A percentile compares a stretch with the other conserved stretches of the same genome.
These are phyloP conservation scores for Nicotiana tomentosiformis DNA, from an alignment of 257 asterid species.

Conservation along the genomic window DNA sequence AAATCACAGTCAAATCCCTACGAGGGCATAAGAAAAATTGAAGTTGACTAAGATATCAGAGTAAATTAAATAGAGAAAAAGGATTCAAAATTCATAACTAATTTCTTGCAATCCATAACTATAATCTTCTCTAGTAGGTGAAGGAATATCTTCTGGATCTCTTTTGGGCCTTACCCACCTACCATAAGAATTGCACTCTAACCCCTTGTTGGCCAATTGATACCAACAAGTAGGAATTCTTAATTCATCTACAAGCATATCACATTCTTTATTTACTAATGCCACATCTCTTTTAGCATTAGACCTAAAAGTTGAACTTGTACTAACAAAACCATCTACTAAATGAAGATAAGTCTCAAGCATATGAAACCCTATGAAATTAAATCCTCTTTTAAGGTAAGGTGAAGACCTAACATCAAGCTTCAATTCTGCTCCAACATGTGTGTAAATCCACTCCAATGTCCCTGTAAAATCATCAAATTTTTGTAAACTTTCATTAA, in stretches of 20 bases:
- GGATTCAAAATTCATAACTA: background rate
- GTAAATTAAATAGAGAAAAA: background rate
- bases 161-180: slow-evolving; percentile 76
- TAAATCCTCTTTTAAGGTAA: slow-evolving; percentile 48
- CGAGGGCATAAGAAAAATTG: background rate
- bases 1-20: too few species aligned
- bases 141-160: slow-evolving; percentile 62
- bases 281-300: slow-evolving; percentile 66
- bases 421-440: slow-evolving; percentile 64
- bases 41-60: background rate
- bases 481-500: slow-evolving; percentile 63
- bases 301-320: slow-evolving; percentile 40
- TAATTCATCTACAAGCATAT: slow-evolving; percentile 67
- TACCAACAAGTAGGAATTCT: slow-evolving; percentile 68
- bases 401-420: slow-evolving; percentile 56
- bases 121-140: slow-evolving; percentile 30
- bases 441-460: slow-evolving; percentile 82
- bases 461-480: slow-evolving; percentile 67
- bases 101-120: background rate
- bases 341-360: slow-evolving; percentile 69
- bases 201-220: slow-evolving; percentile 61
- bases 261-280: slow-evolving; percentile 70
- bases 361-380: slow-evolving; percentile 61
- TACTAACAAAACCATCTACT: slow-evolving; percentile 47
- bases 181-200: slow-evolving; percentile 48